phyloP scores from a whole-genome alignment of 2,329 filamentous ascomycete genomes.

The Claviceps citrina region DNA sequence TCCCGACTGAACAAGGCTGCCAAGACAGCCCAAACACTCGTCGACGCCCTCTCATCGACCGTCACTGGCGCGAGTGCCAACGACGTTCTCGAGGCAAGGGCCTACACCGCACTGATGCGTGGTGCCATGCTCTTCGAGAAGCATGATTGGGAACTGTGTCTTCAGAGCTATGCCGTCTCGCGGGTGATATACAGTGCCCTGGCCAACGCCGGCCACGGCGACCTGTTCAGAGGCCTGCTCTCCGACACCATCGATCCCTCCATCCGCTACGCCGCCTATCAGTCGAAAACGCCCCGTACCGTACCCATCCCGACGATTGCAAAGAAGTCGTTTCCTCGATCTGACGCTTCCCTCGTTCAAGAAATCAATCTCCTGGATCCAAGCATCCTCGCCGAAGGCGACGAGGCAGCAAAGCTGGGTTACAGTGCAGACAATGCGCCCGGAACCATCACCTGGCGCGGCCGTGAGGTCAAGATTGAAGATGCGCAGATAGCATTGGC shows the following conservation, averaged over 20 bases:
- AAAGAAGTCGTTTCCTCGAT: slow-evolving; percentile 58
- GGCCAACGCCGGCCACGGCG: slow-evolving; percentile 42
- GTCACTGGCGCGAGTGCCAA: slow-evolving; percentile 49
- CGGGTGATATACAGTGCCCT: slow-evolving; percentile 73
- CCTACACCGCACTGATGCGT: slow-evolving; percentile 62
- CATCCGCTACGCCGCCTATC: slow-evolving; percentile 87
- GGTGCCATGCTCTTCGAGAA: slow-evolving; percentile 78
- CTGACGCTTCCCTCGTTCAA: slow-evolving; percentile 44
- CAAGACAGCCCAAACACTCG: slow-evolving; percentile 51
- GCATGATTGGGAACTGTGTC: slow-evolving; percentile 65
- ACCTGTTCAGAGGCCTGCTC: slow-evolving; percentile 74
- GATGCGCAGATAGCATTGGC: slow-evolving; percentile 84
- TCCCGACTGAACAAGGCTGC: slow-evolving; percentile 73
- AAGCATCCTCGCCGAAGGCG: slow-evolving; percentile 43
- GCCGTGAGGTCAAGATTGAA: slow-evolving; percentile 71
- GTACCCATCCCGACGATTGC: slow-evolving; percentile 67
- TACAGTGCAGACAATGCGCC: slow-evolving; percentile 42
- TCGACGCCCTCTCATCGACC: slow-evolving; percentile 48
- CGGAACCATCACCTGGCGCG: slow-evolving; percentile 71
- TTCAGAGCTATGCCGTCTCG: slow-evolving; percentile 60
- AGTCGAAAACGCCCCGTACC: slow-evolving; percentile 74
- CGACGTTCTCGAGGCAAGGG: slow-evolving; percentile 72
- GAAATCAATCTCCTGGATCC: slow-evolving; percentile 58
- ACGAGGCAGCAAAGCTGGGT: slow-evolving; percentile 32
- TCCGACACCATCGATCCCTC: slow-evolving; percentile 80